These are phyloP conservation scores for Fusarium chlamydosporum DNA, from an alignment of 2,329 filamentous ascomycete genomes.

Conservation along the genomic window DNA sequence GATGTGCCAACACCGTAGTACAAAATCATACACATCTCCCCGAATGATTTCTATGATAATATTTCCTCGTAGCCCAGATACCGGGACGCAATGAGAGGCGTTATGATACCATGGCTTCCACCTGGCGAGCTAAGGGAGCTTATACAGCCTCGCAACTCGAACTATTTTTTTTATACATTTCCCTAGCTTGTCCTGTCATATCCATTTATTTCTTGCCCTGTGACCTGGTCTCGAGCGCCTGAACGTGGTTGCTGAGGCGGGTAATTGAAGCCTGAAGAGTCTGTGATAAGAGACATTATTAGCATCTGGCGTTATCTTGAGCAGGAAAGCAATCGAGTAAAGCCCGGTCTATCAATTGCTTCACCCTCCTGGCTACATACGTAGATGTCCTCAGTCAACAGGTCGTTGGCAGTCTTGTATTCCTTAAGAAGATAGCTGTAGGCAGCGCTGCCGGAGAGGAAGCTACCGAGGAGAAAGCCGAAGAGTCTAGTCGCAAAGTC, in stretches of 20 bases:
- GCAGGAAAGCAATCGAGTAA: slow-evolving; percentile 1
- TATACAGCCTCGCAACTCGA: slow-evolving; percentile 10
- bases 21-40: slow-evolving; percentile 33
- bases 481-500: slow-evolving; percentile 73
- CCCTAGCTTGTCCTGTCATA: slow-evolving; percentile 8
- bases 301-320: slow-evolving; percentile 4
- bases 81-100: slow-evolving; percentile 18
- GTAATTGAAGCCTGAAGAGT: slow-evolving; percentile 89
- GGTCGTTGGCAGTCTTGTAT: slow-evolving; percentile 93
- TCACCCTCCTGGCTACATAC: slow-evolving; percentile 69
- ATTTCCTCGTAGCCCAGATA: slow-evolving; percentile 10
- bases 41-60: slow-evolving; percentile 15
- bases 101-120: slow-evolving; percentile 31
- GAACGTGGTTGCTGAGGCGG: slow-evolving; percentile 86
- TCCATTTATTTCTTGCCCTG: slow-evolving; percentile 77
- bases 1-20: slow-evolving; percentile 27
- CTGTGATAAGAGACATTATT: slow-evolving; percentile 60
- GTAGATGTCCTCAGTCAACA: slow-evolving; percentile 95
- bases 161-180: slow-evolving; percentile 43
- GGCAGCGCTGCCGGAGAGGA: slow-evolving; percentile 81
- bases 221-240: slow-evolving; percentile 84
- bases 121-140: slow-evolving; percentile 15
- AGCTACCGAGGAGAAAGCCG: slow-evolving; percentile 89
- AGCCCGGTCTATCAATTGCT: slow-evolving; percentile 12
- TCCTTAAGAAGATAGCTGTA: slow-evolving; percentile 96